Evolutionary conservation across 805 yeast genomes (phyloP), one percentile per base, ranked within the genome.

Genomic region (Schwanniomyces occidentalis): DNA sequence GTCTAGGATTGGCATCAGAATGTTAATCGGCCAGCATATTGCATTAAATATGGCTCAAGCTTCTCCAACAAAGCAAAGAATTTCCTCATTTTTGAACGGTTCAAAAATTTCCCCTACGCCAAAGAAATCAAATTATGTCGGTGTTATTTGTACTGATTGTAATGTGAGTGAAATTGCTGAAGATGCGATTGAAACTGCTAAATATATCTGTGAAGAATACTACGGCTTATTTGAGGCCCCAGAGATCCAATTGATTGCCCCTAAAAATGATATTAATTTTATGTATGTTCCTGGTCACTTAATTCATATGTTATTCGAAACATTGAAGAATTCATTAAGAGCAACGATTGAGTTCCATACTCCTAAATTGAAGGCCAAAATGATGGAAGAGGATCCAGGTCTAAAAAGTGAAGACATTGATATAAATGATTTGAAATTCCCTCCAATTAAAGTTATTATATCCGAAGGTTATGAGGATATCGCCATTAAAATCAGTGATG

Each of bases 231-330:
- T 81, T 54, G 95, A 86, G 49, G 89, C 95, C 2, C 96, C 96
- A 2, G 73, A 82, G 45, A 90, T 89, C 13, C 80, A 81, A 46
- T 66, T 89, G 18, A 82, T 84, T 44, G 86, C 93, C 42, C 82
- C 85, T 13, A 76, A 78, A 14, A 84, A 85, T 53, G 69, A 61
- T 46, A 75, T 88, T 49, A 76, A 76, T 36, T 88, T 89, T 61
- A 85, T 87, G 87, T 88, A 88, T 54, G 95, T 89, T 8, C 96
- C 96, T 2, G 95, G 95, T 8, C 96, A 88, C 64, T 72, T 88
- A 55, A 82, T 85, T 51, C 96, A 88, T 54, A 88, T 89, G 90
- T 62, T 89, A 7, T 89, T 87, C 57, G 96, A 88, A 63, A 84
- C 88, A 6, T 70, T 88, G 58, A 88, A 88, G 54, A 88, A 88